phyloP scores from a whole-genome alignment of 208 protist genomes.

The Balamuthia mandrillaris region DNA sequence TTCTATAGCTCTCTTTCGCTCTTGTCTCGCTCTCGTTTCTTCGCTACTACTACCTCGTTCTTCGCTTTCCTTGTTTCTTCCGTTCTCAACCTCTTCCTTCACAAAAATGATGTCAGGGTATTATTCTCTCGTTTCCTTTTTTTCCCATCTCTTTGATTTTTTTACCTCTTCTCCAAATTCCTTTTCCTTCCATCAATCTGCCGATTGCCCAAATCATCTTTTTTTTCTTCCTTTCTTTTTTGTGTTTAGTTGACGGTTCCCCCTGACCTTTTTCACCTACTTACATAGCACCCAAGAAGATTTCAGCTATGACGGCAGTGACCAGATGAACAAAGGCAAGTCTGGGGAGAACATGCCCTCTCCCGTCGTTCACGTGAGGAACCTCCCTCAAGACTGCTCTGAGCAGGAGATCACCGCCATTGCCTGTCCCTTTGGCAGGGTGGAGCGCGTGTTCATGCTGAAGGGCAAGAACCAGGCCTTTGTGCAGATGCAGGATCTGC shows the following conservation, averaged over 20 bases:
- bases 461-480: conserved; percentile 67
- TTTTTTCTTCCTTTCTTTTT: background rate
- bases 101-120: background rate
- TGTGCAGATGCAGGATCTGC: conserved; percentile 55
- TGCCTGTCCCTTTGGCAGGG: conserved; percentile 39
- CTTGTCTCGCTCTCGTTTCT: background rate
- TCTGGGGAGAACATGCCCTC: conserved; percentile 14
- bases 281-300: conserved; percentile 32
- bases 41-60: background rate
- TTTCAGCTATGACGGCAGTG: conserved; percentile 42
- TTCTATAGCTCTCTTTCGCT: background rate
- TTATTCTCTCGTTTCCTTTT: background rate
- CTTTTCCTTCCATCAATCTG: background rate
- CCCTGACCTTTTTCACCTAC: background rate
- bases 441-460: conserved; percentile 45
- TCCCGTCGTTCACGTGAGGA: conserved; percentile 48
- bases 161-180: background rate
- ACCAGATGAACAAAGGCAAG: conserved; percentile 47
- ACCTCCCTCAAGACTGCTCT: conserved; percentile 44
- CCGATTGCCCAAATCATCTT: background rate
- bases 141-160: background rate
- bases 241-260: background rate
- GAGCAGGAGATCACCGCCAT: conserved; percentile 44
- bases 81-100: background rate
- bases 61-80: background rate